Evolutionary conservation across 208 protist genomes (phyloP).

Genomic region (Crithidia expoeki): DNA sequence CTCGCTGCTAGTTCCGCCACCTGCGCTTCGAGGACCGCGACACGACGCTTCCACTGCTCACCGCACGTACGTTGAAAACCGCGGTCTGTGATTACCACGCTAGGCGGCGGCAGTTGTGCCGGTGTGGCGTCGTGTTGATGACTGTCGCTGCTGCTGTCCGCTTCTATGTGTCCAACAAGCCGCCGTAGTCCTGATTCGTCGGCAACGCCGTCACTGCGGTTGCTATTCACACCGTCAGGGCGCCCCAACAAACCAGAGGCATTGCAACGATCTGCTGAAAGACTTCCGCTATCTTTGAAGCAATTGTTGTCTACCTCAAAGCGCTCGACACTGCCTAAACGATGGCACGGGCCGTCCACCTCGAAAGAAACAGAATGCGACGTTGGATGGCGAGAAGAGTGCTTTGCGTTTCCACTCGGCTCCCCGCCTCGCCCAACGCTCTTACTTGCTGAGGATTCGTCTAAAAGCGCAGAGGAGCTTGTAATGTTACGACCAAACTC

Average conservation of each 20-base stretch:
- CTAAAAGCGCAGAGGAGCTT: not conserved
- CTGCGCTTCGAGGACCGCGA: slow-evolving; percentile 34
- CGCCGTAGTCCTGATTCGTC: no score
- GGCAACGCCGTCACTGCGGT: no score
- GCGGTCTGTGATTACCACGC: not conserved
- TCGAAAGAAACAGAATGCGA: not conserved
- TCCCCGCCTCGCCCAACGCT: not conserved
- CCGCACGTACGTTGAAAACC: slow-evolving; percentile 23
- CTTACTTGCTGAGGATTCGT: not conserved
- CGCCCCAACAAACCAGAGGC: no score
- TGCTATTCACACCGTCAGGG: no score
- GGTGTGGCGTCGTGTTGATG: slow-evolving; percentile 14
- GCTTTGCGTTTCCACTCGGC: not conserved
- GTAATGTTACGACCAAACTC: not conserved
- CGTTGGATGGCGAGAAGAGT: slow-evolving; percentile 12
- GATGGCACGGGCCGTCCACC: no score
- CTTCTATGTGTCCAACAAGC: no score
- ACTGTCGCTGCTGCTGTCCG: not conserved
- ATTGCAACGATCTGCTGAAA: no score
- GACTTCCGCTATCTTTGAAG: no score
- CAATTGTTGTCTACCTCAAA: no score
- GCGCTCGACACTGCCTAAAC: no score
- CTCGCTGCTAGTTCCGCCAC: slow-evolving; percentile 12
- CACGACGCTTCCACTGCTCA: slow-evolving; percentile 28
- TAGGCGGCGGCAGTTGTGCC: slow-evolving; percentile 17